A percentile compares a stretch with the other conserved stretches of the same genome.
These are phyloP conservation scores for Halophytophthora batemanensis DNA, from an alignment of 352 stramenopile genomes.

Conservation along the genomic window DNA sequence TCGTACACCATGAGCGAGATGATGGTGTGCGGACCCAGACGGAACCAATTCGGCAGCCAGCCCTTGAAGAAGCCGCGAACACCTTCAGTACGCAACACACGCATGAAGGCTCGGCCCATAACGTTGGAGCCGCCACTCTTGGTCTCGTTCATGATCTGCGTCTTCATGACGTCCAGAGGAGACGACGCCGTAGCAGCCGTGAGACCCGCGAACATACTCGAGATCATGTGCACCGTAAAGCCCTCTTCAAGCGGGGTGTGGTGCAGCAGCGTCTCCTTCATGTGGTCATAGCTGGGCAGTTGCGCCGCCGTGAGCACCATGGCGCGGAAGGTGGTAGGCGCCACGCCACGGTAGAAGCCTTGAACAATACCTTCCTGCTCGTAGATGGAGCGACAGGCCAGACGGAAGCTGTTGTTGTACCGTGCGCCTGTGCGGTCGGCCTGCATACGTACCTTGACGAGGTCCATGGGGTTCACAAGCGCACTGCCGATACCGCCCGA, in stretches of 20 bases:
- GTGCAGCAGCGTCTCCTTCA: slow-evolving; percentile 67
- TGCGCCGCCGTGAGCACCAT: slow-evolving; percentile 75
- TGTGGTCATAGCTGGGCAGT: slow-evolving; percentile 77
- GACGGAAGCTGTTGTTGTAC: slow-evolving; percentile 60
- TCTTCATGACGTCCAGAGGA: slow-evolving; percentile 83
- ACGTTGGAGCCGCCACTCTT: slow-evolving; percentile 32
- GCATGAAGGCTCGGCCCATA: slow-evolving; percentile 50
- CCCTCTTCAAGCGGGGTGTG: slow-evolving; percentile 50
- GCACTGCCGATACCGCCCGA: slow-evolving; percentile 60
- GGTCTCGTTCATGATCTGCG: slow-evolving; percentile 80
- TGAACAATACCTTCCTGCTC: slow-evolving; percentile 53
- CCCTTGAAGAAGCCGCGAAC: slow-evolving; percentile 74
- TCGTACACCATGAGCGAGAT: slow-evolving; percentile 79
- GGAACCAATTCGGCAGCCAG: slow-evolving; percentile 76
- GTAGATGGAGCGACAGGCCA: slow-evolving; percentile 66
- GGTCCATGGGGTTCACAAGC: slow-evolving; percentile 76
- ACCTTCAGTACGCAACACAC: slow-evolving; percentile 51
- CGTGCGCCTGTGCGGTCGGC: slow-evolving; percentile 52
- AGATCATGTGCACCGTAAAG: slow-evolving; percentile 58
- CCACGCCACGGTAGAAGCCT: slow-evolving; percentile 69
- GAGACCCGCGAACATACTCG: slow-evolving; percentile 72
- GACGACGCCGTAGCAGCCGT: slow-evolving; percentile 65
- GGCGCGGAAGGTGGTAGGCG: slow-evolving; percentile 62
- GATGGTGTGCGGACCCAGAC: slow-evolving; percentile 68
- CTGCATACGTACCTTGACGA: slow-evolving; percentile 82